phyloP scores from a whole-genome alignment of 139 green algal species.

The Ettlia oleoabundans region DNA sequence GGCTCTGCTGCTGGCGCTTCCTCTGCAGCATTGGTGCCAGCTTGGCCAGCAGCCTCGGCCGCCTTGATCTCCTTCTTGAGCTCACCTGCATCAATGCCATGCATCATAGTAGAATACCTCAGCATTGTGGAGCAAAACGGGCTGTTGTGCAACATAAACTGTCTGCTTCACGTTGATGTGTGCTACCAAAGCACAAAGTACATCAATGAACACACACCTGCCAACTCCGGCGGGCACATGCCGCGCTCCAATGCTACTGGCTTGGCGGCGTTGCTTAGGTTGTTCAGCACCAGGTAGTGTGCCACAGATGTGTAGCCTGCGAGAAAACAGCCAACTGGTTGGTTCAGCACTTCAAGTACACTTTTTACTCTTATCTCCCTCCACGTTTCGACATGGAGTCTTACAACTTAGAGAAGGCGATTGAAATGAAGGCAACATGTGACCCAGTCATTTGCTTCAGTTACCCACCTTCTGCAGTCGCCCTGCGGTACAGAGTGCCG shows the following conservation, averaged over 20 bases:
- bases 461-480: constrained; percentile 49
- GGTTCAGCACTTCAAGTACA: too few species aligned
- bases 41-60: neutral
- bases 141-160: too few species aligned
- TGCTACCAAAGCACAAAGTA: too few species aligned
- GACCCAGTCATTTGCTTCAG: too few species aligned
- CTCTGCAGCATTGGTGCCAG: neutral
- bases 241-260: constrained; percentile 10
- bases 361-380: too few species aligned
- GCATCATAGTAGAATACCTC: too few species aligned
- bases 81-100: neutral
- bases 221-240: constrained; percentile 23
- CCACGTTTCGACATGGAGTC: too few species aligned
- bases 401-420: too few species aligned
- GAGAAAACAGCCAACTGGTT: neutral
- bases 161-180: too few species aligned
- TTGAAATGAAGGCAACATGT: too few species aligned
- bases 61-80: constrained; percentile 24
- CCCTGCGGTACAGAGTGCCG: constrained; percentile 63
- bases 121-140: too few species aligned
- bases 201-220: neutral
- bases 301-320: constrained; percentile 72
- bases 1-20: neutral
- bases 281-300: constrained; percentile 79
- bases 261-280: constrained; percentile 44